A percentile compares a stretch with the other conserved stretches of the same genome.
phyloP scores from a whole-genome alignment of 2,329 filamentous ascomycete species.

The Akanthomyces dipterigenus region DNA sequence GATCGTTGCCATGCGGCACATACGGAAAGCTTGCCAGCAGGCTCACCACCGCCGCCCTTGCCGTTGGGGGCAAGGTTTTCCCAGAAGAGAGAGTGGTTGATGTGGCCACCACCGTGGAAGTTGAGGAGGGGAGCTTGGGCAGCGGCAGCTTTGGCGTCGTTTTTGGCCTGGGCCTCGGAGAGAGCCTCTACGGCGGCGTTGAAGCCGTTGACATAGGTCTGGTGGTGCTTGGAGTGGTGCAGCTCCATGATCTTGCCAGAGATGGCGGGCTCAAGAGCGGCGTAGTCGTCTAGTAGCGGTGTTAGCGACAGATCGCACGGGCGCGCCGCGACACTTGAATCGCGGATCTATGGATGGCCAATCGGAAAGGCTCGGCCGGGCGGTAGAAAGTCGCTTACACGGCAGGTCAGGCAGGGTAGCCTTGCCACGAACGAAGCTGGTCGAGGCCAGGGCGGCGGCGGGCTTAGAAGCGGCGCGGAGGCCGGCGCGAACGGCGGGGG shows the following conservation, averaged over 20 bases:
- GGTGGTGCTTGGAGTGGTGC: constrained; percentile 90
- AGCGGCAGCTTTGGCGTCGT: constrained; percentile 47
- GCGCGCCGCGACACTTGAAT: not conserved
- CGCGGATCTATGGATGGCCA: not conserved
- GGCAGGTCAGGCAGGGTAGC: constrained; percentile 87
- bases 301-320: not conserved
- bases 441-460: constrained; percentile 59
- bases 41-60: constrained; percentile 55
- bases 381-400: constrained; percentile 31
- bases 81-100: constrained; percentile 87
- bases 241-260: constrained; percentile 94
- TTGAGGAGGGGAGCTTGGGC: constrained; percentile 52
- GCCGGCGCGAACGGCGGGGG: constrained; percentile 60
- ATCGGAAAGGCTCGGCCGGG: not conserved
- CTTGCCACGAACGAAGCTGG: constrained; percentile 77
- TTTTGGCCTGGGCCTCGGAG: constrained; percentile 56
- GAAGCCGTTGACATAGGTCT: constrained; percentile 86
- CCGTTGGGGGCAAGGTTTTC: constrained; percentile 66
- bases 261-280: constrained; percentile 78
- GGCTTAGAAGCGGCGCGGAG: constrained; percentile 60
- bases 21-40: constrained; percentile 54
- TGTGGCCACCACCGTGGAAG: constrained; percentile 79
- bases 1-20: constrained; percentile 7
- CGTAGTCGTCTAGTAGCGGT: constrained; percentile 74
- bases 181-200: constrained; percentile 73